Evolutionary conservation across 176 grass and related monocot species (phyloP), one percentile per base, ranked within the genome.

Genomic region (Cenchrus fungigraminus): DNA sequence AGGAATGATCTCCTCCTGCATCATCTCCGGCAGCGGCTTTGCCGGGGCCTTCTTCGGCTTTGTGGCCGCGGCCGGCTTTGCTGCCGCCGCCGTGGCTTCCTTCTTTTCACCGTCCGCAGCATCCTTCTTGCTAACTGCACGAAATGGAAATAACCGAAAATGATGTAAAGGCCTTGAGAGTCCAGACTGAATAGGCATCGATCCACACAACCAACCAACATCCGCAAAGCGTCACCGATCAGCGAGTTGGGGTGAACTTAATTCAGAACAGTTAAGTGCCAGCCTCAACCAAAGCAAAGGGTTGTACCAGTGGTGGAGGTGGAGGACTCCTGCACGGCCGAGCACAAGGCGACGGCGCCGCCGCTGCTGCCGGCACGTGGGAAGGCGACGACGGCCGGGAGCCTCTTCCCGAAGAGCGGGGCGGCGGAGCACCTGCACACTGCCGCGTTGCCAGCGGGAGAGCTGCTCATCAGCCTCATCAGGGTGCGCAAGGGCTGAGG

Each of bases 1-100:
- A 53, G 96, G 96, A 78, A 98, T 98, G 74, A 98, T 77, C 60
- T 98, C 96, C 54, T 98, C 88, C 84, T 91, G 73, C 96, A 98
- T 98, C 85, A 98, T 87, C 84, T 98, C 93, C 15, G 93, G 91
- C 87, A 98, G 50, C 12, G 89, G 69, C 82, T 91, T 94, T n/a
- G 71, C 78, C 0, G 88, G 65, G 20, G 89, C 86, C 80, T 94
- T 98, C 83, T 94, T 95, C n/a, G 89, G 88, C 88, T 95, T 98
- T 16, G 45, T 79, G 4, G 85, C 77, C 0, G 88, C 78, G 20
- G 85, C 78, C 0, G 88, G 77, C 52, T 88, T 94, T 0, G 86
- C 86, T 10, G 76, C 82, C 3, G 87, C 88, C 1, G 92, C 65
- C 28, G 81, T 54, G 49, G 78, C 67, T 79, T 65, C 90, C 71